Percentiles rank a stretch among this genome's conserved stretches.
Conservation (phyloP, 1,284 basidiomycete genomes). For the Cystodermella granulosa region DNA sequence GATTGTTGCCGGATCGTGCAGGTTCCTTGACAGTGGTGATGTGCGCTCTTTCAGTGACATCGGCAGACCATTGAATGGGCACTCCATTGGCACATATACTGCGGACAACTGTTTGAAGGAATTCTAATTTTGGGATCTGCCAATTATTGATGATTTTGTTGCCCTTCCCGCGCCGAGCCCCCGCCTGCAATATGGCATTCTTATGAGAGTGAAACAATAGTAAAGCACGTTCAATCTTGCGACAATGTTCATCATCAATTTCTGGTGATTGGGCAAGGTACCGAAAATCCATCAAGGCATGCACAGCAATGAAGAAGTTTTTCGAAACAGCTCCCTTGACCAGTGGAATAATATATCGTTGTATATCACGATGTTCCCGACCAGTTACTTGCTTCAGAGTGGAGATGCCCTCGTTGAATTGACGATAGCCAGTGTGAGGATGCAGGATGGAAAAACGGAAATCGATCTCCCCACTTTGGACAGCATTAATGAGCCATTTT, state of each 20-base stretch:
- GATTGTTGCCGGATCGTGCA: constrained; percentile 21
- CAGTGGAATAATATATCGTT: constrained; percentile 25
- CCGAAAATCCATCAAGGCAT: constrained; percentile 30
- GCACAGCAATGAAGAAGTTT: constrained; percentile 21
- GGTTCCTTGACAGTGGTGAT: constrained; percentile 31
- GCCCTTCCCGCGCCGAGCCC: constrained; percentile 16
- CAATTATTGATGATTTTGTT: constrained; percentile 18
- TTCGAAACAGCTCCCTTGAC: constrained; percentile 24
- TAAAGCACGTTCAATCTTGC: constrained; percentile 16
- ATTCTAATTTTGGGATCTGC: constrained; percentile 32
- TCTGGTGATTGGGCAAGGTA: constrained; percentile 25
- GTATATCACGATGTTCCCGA: constrained; percentile 22
- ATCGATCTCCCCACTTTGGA: constrained; percentile 25
- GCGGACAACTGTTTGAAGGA: constrained; percentile 29
- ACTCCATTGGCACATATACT: constrained; percentile 24
- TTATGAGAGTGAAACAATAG: constrained; percentile 26
- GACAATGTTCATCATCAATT: constrained; percentile 14
- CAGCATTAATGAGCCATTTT: constrained; percentile 22
- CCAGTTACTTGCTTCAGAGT: constrained; percentile 30
- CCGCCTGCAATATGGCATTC: constrained; percentile 17
- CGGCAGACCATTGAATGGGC: constrained; percentile 30
- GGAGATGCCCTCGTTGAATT: constrained; percentile 28
- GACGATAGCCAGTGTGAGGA: constrained; percentile 19
- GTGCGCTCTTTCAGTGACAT: constrained; percentile 30
- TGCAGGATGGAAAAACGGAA: constrained; percentile 27